phyloP scores from a whole-genome alignment of 2,329 filamentous ascomycete genomes.

The Xylaria sp. region DNA sequence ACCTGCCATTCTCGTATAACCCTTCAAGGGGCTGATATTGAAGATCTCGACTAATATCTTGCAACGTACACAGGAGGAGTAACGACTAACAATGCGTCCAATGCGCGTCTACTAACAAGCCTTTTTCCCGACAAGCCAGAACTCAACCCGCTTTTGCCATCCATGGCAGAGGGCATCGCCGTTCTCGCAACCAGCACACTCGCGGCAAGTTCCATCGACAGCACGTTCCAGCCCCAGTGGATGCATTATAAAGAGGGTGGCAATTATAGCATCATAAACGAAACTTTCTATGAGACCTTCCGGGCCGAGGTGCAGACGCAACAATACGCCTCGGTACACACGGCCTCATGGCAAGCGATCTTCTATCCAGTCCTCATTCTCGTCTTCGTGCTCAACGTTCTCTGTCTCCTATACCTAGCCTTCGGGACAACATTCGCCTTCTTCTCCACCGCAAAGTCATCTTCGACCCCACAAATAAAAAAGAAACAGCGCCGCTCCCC shows the following conservation, averaged over 20 bases:
- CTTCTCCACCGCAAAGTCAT: neutral
- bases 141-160: slow-evolving; percentile 68
- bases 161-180: slow-evolving; percentile 78
- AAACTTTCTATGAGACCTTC: slow-evolving; percentile 66
- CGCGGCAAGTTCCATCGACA: slow-evolving; percentile 66
- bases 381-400: slow-evolving; percentile 74
- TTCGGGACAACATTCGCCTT: slow-evolving; percentile 53
- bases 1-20: neutral
- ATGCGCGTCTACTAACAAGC: slow-evolving; percentile 68
- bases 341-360: slow-evolving; percentile 67
- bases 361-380: slow-evolving; percentile 75
- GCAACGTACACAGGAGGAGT: slow-evolving; percentile 53
- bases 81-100: slow-evolving; percentile 66
- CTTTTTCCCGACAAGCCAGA: slow-evolving; percentile 56
- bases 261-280: slow-evolving; percentile 51
- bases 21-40: neutral
- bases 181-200: slow-evolving; percentile 76
- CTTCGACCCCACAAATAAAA: neutral
- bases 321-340: slow-evolving; percentile 76
- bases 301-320: slow-evolving; percentile 71
- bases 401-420: slow-evolving; percentile 73
- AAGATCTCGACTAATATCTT: neutral
- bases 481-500: neutral
- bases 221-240: slow-evolving; percentile 71
- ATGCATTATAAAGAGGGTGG: slow-evolving; percentile 51